Evolutionary conservation across 495 filamentous ascomycete species (phyloP).

Genomic region (Lasiosphaeria ovina): DNA sequence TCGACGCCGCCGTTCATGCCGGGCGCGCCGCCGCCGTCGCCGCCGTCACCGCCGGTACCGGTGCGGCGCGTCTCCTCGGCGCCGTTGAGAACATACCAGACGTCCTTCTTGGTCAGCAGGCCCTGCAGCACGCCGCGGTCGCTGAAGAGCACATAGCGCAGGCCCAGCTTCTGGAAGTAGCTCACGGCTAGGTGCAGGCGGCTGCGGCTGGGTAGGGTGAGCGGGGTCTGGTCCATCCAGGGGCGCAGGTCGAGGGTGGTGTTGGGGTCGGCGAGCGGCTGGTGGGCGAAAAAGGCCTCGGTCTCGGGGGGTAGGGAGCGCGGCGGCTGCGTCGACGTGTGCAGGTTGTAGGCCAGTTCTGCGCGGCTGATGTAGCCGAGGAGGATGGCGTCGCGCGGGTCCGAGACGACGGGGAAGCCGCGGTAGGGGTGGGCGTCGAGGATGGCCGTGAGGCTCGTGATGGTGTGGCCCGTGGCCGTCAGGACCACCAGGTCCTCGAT

Average conservation of each 20-base stretch:
- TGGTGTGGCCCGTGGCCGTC: constrained; percentile 82
- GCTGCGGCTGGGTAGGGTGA: constrained; percentile 75
- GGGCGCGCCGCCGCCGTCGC: neutral
- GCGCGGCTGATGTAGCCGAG: constrained; percentile 93
- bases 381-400: constrained; percentile 69
- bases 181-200: constrained; percentile 77
- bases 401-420: constrained; percentile 87
- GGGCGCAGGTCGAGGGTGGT: constrained; percentile 81
- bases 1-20: constrained; percentile 3
- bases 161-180: constrained; percentile 90
- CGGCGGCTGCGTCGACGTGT: constrained; percentile 51
- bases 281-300: constrained; percentile 79
- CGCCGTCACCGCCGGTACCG: constrained; percentile 16
- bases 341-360: constrained; percentile 80
- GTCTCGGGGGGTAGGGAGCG: constrained; percentile 64
- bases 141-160: constrained; percentile 86
- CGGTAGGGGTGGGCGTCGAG: constrained; percentile 74
- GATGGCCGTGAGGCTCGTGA: constrained; percentile 66
- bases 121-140: constrained; percentile 80
- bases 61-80: constrained; percentile 59
- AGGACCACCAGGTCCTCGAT: constrained; percentile 88
- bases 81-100: constrained; percentile 90
- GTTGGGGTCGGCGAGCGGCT: constrained; percentile 74
- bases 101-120: constrained; percentile 93
- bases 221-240: constrained; percentile 98